Base-by-base conservation (phyloP, 768 basidiomycete genomes). In the Leucocoprinus sp. region DNA sequence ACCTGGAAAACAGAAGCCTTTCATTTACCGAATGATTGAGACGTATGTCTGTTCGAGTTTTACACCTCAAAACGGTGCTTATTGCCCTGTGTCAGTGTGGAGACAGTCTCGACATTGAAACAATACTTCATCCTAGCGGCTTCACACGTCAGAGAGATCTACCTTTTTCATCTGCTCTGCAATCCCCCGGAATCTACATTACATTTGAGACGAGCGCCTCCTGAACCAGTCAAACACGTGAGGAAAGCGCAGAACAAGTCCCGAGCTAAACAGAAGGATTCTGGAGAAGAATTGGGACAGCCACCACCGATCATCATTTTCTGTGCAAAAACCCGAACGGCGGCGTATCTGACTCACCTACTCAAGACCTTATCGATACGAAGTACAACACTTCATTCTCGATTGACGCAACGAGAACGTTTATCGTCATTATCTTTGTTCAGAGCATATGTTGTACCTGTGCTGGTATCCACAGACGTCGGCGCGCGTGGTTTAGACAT, bases 281-380 rank as follows among this genome's bases (percentile, higher is more conserved):
- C 73, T 15, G 72, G 75, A 9, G 71, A 73, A 4, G 73, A 75
- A 18, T 70, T 78, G 26, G 70, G 74, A 31, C 83, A 86, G 52
- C 90, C 93, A 2, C 96, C 96, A 14, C 89, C 93, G 1, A 98
- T 93, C 17, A 97, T 99, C 54, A 91, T 99, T 52, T 99, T 98
- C 64, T 93, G 80, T 62, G 76, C 75, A 15, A 83, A 82, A 49
- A 76, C 93, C 28, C 79, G 82, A 44, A 93, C 93, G 0, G 93
- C 84, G 0, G 93, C 93, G 14, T 96, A 95, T 61, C 71, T 99
- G 48, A 86, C 90, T 7, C 61, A 71, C 24, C 63, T 97, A 26
- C 70, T 97, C 48, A 82, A 90, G 55, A 76, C 80, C 14, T 69
- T 93, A 43, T 72, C 71, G 6, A 88, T 99, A 53, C 81, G 92